These are phyloP conservation scores for Miamiensis avidus DNA, from an alignment of 169 alveolate genomes.

Conservation along the genomic window DNA sequence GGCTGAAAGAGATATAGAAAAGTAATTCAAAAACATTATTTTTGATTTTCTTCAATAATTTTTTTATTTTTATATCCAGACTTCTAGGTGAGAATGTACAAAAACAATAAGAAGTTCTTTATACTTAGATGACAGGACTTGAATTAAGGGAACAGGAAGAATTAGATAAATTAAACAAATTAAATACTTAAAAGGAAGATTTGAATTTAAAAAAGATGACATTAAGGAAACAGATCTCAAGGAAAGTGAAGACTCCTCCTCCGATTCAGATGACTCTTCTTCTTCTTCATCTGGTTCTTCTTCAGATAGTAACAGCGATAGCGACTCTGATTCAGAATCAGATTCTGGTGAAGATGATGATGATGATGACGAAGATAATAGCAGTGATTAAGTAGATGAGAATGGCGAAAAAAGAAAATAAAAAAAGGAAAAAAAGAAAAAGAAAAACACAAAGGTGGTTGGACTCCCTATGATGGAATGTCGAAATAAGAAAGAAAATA, in stretches of 20 bases:
- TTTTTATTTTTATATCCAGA: conserved; percentile 4
- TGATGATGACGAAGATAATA: conserved; percentile 48
- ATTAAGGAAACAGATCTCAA: neutral
- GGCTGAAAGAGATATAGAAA: conserved; percentile 29
- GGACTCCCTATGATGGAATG: conserved; percentile 60
- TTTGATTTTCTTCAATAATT: conserved; percentile 2
- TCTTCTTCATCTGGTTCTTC: too few relatives aligned
- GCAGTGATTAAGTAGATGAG: conserved; percentile 49
- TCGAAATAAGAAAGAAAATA: conserved; percentile 78
- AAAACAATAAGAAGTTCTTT: conserved; percentile 1
- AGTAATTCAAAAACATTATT: neutral
- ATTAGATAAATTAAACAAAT: neutral
- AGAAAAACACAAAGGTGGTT: conserved; percentile 51
- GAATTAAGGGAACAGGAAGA: neutral
- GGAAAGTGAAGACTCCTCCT: neutral
- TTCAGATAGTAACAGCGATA: conserved; percentile 31
- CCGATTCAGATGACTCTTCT: too few relatives aligned
- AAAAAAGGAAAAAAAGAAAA: conserved; percentile 50
- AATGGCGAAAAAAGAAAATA: conserved; percentile 56
- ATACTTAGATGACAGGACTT: conserved; percentile 19
- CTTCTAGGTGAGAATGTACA: conserved; percentile 4
- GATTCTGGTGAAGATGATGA: conserved; percentile 47
- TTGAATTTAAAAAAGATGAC: neutral
- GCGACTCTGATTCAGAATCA: conserved; percentile 45
- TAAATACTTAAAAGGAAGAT: neutral